Percentiles rank a stretch among this genome's conserved stretches.
phyloP scores from a whole-genome alignment of 257 asterid genomes.

The Lavandula angustifolia region DNA sequence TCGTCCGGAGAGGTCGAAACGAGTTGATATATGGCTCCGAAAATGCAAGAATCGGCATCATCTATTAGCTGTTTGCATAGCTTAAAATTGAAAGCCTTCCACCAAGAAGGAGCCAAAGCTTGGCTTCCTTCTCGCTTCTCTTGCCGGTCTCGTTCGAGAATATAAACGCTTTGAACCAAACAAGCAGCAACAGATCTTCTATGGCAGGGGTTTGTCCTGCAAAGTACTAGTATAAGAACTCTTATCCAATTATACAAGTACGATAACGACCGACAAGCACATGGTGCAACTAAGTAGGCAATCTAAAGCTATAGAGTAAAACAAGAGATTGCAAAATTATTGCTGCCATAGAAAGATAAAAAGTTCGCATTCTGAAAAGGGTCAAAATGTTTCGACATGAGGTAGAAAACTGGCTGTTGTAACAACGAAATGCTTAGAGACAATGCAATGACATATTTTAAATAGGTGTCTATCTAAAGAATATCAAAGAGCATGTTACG shows the following conservation, averaged over 20 bases:
- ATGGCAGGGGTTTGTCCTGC: slow-evolving; percentile 65
- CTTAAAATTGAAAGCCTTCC: slow-evolving; percentile 63
- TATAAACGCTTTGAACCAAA: slow-evolving; percentile 82
- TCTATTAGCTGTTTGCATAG: slow-evolving; percentile 61
- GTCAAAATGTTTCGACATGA: too few relatives aligned
- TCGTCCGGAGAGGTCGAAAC: slow-evolving; percentile 31
- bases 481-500: too few relatives aligned
- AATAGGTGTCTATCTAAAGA: too few relatives aligned
- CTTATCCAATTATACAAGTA: too few relatives aligned
- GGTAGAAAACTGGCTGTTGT: too few relatives aligned
- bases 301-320: neutral
- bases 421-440: too few relatives aligned
- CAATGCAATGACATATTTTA: too few relatives aligned
- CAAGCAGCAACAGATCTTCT: slow-evolving; percentile 82
- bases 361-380: too few relatives aligned
- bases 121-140: slow-evolving; percentile 60
- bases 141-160: slow-evolving; percentile 81
- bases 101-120: slow-evolving; percentile 94
- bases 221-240: slow-evolving; percentile 17
- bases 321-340: neutral
- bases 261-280: too few relatives aligned
- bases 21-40: slow-evolving; percentile 76
- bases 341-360: too few relatives aligned
- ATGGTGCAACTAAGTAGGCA: too few relatives aligned
- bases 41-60: slow-evolving; percentile 67